Evolutionary conservation across 306 rosid species (phyloP).

Genomic region (Vicia sativa): DNA sequence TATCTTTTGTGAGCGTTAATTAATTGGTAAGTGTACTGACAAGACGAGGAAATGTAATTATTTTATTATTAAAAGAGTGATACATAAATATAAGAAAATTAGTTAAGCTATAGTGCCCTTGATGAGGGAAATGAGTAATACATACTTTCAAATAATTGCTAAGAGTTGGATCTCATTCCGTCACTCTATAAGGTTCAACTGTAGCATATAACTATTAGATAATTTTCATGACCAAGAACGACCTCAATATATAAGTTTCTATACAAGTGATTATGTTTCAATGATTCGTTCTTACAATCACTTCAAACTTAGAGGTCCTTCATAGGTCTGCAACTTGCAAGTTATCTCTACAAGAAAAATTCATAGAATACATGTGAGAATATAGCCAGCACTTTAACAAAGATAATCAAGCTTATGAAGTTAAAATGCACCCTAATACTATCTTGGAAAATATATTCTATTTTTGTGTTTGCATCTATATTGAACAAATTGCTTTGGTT

Average conservation of each 20-base stretch:
- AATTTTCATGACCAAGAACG: background rate
- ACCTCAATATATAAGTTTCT: background rate
- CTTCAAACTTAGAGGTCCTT: background rate
- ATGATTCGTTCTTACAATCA: background rate
- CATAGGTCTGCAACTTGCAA: background rate
- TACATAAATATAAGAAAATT: conserved; percentile 1
- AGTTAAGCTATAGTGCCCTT: background rate
- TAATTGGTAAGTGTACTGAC: no score
- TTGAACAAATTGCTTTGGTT: no score
- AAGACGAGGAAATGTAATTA: conserved; percentile 15
- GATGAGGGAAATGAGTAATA: conserved; percentile 26
- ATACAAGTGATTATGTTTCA: background rate
- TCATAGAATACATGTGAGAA: no score
- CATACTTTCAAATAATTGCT: conserved; percentile 82
- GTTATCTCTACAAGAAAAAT: background rate
- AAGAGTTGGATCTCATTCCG: conserved; percentile 87
- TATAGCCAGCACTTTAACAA: no score
- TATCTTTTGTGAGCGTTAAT: no score
- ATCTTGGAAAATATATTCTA: no score
- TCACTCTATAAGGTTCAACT: conserved; percentile 73
- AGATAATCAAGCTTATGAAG: no score
- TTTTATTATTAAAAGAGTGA: conserved; percentile 1
- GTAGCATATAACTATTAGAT: background rate
- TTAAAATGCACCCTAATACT: no score
- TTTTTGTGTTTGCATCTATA: no score